A percentile compares a stretch with the other conserved stretches of the same genome.
Evolutionary conservation across 2,329 filamentous ascomycete species (phyloP).

Genomic region (Leptosphaerulina australis): DNA sequence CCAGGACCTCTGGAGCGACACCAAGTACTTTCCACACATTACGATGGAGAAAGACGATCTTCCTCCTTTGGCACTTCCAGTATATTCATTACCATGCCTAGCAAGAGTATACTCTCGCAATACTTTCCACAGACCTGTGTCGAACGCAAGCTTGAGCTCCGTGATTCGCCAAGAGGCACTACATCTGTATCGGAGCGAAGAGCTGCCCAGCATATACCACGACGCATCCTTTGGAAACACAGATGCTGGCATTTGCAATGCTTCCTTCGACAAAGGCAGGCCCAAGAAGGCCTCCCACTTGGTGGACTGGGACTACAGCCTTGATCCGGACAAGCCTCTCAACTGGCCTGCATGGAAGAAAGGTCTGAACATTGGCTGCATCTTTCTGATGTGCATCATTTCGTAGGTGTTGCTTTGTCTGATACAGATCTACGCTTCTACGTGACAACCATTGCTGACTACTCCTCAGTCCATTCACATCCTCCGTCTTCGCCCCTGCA

Average conservation of each 20-base stretch:
- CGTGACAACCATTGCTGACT: neutral
- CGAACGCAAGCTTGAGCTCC: neutral
- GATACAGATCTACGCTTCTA: too few relatives aligned
- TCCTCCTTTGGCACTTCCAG: neutral
- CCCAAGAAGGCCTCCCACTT: neutral
- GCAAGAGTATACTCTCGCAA: neutral
- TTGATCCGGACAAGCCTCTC: neutral
- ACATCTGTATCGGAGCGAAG: neutral
- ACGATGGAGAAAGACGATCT: neutral
- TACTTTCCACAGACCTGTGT: neutral
- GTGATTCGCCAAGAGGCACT: neutral
- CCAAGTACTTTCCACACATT: neutral
- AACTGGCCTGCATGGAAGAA: neutral
- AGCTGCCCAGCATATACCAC: neutral
- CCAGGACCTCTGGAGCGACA: neutral
- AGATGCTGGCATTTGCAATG: neutral
- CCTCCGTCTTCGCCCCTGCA: conserved; percentile 34
- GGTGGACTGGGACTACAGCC: neutral
- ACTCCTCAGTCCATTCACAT: conserved; percentile 28
- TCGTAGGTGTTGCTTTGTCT: neutral
- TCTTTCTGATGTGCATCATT: neutral
- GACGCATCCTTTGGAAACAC: neutral
- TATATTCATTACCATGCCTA: neutral
- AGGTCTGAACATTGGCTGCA: neutral
- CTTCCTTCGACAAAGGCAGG: neutral